phyloP scores from a whole-genome alignment of 2,329 filamentous ascomycete genomes.

The Alternaria sp. region DNA sequence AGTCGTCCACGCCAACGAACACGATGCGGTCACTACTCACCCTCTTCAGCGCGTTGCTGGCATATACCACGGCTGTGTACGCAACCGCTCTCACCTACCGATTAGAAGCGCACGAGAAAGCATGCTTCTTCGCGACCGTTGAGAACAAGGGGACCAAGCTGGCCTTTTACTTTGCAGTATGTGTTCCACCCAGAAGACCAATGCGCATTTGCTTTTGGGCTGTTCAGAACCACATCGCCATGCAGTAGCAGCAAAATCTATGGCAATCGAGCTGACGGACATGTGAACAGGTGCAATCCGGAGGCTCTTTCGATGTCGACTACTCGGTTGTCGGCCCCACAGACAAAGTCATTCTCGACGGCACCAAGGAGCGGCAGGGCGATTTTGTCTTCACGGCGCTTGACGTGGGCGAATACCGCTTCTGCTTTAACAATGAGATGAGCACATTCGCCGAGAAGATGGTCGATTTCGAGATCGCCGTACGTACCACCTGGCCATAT shows the following conservation, averaged over 20 bases:
- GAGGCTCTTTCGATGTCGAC: constrained; percentile 96
- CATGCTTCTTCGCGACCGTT: constrained; percentile 89
- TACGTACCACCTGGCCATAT: constrained; percentile 54
- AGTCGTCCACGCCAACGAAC: constrained; percentile 16
- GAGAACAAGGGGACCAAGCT: constrained; percentile 84
- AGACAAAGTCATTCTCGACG: constrained; percentile 81
- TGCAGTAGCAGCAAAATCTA: not conserved
- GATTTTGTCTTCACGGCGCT: constrained; percentile 98
- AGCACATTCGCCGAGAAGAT: constrained; percentile 97
- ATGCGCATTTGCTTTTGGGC: not conserved
- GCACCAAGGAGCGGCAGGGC: constrained; percentile 89
- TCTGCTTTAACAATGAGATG: constrained; percentile 99
- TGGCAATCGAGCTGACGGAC: not conserved
- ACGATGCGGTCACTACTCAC: constrained; percentile 46
- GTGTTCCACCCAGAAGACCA: constrained; percentile 32
- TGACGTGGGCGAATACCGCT: constrained; percentile 85
- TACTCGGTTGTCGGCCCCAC: constrained; percentile 85
- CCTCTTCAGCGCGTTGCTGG: constrained; percentile 66
- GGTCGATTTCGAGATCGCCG: constrained; percentile 96
- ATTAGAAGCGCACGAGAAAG: constrained; percentile 86
- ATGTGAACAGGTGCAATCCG: constrained; percentile 82
- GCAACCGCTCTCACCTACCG: constrained; percentile 96
- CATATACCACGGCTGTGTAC: constrained; percentile 71
- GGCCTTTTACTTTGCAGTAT: constrained; percentile 97
- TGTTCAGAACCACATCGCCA: not conserved